Conservation (phyloP, 2,329 filamentous ascomycete genomes). For the Hirsutella minnesotensis region DNA sequence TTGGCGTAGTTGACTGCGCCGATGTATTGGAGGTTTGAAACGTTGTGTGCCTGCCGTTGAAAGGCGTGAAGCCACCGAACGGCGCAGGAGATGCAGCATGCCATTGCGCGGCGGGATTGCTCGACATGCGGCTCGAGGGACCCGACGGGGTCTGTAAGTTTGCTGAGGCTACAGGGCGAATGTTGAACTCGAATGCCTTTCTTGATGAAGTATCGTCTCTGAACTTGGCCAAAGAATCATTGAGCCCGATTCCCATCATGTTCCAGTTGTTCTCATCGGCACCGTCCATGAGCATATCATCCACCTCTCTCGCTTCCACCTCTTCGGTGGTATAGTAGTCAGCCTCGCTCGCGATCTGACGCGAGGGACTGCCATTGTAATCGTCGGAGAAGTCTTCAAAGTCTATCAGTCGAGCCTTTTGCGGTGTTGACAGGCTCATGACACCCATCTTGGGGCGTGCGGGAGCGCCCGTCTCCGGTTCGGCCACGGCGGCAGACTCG, state of each 20-base stretch:
- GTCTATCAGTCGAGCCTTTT: slow-evolving; percentile 18
- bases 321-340: slow-evolving; percentile 2
- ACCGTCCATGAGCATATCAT: neutral
- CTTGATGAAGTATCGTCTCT: no score
- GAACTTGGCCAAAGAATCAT: no score
- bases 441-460: slow-evolving; percentile 15
- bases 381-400: slow-evolving; percentile 19
- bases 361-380: slow-evolving; percentile 13
- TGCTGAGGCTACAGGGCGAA: no score
- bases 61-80: neutral
- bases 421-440: slow-evolving; percentile 24
- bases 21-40: neutral
- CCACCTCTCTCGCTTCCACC: no score
- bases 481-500: slow-evolving; percentile 14
- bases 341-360: slow-evolving; percentile 15
- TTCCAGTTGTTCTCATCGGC: slow-evolving; percentile 1
- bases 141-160: no score
- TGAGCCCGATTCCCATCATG: no score
- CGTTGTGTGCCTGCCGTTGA: neutral
- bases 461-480: slow-evolving; percentile 11
- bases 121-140: neutral
- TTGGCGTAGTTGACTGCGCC: neutral
- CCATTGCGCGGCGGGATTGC: neutral
- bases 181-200: no score
- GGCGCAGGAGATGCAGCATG: neutral